Evolutionary conservation across 139 green algal species (phyloP).

Genomic region (Asterochloris sp.): DNA sequence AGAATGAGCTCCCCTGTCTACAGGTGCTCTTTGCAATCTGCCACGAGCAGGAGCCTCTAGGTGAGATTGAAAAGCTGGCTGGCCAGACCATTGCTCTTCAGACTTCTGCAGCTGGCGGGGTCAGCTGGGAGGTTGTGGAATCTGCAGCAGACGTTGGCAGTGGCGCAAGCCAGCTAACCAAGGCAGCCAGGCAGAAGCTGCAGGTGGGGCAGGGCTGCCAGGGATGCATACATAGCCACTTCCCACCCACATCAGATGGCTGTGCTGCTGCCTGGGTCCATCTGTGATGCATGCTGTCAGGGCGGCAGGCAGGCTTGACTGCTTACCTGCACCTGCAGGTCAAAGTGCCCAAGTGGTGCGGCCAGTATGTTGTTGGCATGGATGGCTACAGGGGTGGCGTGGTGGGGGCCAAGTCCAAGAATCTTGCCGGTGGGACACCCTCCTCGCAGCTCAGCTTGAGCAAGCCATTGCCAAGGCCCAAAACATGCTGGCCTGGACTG

Average conservation of each 20-base stretch:
- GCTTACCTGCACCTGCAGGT: constrained; percentile 43
- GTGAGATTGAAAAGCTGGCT: constrained; percentile 38
- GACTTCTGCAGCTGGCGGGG: constrained; percentile 68
- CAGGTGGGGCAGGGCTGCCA: constrained; percentile 22
- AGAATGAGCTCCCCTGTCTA: no score
- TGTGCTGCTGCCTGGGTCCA: no score
- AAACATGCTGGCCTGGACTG: not conserved
- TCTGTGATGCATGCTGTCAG: no score
- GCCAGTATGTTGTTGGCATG: constrained; percentile 86
- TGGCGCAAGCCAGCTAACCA: not conserved
- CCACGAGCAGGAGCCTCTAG: constrained; percentile 51
- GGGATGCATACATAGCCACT: no score
- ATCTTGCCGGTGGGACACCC: constrained; percentile 66
- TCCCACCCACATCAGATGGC: no score
- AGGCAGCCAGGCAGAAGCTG: constrained; percentile 26
- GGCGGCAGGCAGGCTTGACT: not conserved
- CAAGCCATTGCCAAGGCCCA: no score
- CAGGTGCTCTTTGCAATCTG: constrained; percentile 42
- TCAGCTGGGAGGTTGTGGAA: constrained; percentile 62
- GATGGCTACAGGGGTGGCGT: constrained; percentile 81
- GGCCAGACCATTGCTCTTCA: constrained; percentile 27
- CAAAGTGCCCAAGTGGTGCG: constrained; percentile 62
- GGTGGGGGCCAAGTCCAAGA: constrained; percentile 96
- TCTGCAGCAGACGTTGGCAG: not conserved
- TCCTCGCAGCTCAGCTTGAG: not conserved